Evolutionary conservation across 2,329 filamentous ascomycete genomes (phyloP), one percentile per base, ranked within the genome.

Genomic region (Cyanodermella asteris): DNA sequence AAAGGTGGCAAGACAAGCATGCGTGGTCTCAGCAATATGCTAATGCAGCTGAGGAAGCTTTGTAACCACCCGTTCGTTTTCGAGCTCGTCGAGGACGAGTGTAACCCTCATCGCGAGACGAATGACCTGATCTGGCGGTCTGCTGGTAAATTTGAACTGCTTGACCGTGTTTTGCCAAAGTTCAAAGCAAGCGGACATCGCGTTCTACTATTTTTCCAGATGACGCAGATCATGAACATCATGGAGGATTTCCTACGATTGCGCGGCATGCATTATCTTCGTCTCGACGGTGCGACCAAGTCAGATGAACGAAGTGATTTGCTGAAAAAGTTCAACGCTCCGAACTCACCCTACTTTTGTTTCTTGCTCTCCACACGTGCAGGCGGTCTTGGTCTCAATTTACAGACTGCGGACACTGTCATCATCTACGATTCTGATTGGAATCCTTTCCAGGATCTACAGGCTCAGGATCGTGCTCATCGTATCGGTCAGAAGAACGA

Each of bases 201-300:
- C 50, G 81, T 94, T 15, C 61, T 97, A 47, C 94, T 97, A 76
- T 97, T 97, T 64, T 97, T 97, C 62, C 87, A 97, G 49, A 97
- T 97, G 87, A 97, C 87, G 4, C 82, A 91, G 33, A 97, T 97
- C 45, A 97, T 97, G 87, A 91, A 97, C 51, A 97, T 97, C 42
- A 94, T 97, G 87, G 87, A 97, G 40, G 87, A 97, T 46, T 97
- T 91, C 47, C 53, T 97, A 33, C 73, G 84, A 4, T 73, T 80
- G 42, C 67, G 78, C 35, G 74, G 72, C 23, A 61, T 91, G 37
- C 63, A 75, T 41, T 97, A 91, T 45, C 61, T 97, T 36, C 81
- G 87, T 45, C 61, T 97, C 31, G 87, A 97, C 42, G 87, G 87
- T 56, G 87, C 81, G 1, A 97, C 87, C 22, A 97, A 97, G 48